These are phyloP conservation scores for Trametes coccinea DNA, from an alignment of 768 basidiomycete genomes.

Conservation along the genomic window DNA sequence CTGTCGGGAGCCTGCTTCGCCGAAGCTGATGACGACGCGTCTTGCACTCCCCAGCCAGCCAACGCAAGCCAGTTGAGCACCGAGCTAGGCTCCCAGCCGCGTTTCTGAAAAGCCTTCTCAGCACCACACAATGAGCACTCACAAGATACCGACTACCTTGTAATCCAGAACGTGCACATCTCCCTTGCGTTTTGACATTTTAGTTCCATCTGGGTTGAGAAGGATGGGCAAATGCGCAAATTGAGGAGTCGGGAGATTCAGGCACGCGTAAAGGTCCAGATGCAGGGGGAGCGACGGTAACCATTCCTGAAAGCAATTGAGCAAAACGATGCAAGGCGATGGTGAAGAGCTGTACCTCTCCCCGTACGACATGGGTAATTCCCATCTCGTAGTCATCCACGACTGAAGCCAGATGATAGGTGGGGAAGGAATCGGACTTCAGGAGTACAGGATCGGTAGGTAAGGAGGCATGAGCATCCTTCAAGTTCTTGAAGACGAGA, in stretches of 20 bases:
- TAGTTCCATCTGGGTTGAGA: conserved; percentile 85
- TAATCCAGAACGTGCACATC: conserved; percentile 87
- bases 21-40: conserved; percentile 24
- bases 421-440: conserved; percentile 92
- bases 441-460: conserved; percentile 90
- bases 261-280: conserved; percentile 80
- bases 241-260: conserved; percentile 68
- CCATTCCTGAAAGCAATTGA: conserved; percentile 73
- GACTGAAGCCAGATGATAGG: conserved; percentile 94
- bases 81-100: conserved; percentile 89
- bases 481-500: conserved; percentile 73
- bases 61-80: conserved; percentile 92
- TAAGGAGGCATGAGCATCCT: conserved; percentile 74
- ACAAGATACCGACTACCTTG: conserved; percentile 49
- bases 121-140: background rate
- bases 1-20: conserved; percentile 57
- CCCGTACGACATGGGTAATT: conserved; percentile 92
- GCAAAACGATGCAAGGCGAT: background rate
- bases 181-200: conserved; percentile 93
- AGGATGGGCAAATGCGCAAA: conserved; percentile 93
- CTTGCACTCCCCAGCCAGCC: conserved; percentile 84
- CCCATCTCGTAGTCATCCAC: conserved; percentile 97
- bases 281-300: conserved; percentile 90
- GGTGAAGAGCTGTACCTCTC: conserved; percentile 60
- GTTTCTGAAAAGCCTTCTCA: conserved; percentile 45